Evolutionary conservation across 129 eudicot species (phyloP).

Genomic region (Artemisia argyi): DNA sequence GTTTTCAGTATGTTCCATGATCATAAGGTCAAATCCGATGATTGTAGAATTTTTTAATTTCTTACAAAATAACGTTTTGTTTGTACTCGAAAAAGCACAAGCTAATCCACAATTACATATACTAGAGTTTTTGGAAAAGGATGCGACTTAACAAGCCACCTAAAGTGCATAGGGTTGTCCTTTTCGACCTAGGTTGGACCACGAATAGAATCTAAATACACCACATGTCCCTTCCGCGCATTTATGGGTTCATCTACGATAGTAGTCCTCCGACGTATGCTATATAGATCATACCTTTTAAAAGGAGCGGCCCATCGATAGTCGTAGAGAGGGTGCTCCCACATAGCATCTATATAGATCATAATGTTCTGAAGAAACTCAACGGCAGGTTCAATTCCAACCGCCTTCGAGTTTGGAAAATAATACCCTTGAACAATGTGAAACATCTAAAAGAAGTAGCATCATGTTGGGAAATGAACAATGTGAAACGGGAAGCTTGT

Average conservation of each 20-base stretch:
- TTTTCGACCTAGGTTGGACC: constrained; percentile 8
- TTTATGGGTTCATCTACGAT: background rate
- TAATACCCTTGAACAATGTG: background rate
- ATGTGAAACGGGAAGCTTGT: constrained; percentile 1
- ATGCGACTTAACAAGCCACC: background rate
- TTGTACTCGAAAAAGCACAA: background rate
- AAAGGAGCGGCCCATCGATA: constrained; percentile 1
- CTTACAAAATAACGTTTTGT: background rate
- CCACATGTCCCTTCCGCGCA: background rate
- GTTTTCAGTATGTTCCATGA: background rate
- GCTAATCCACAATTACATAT: background rate
- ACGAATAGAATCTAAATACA: background rate
- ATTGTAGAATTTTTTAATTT: too few species aligned
- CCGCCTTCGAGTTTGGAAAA: background rate
- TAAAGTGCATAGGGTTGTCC: background rate
- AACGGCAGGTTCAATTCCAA: background rate
- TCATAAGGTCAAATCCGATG: too few species aligned
- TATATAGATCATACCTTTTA: constrained; percentile 9
- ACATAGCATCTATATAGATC: background rate
- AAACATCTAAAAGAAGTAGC: background rate
- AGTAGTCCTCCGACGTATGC: background rate
- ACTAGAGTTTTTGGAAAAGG: background rate
- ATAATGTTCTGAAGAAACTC: background rate
- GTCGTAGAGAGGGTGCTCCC: background rate
- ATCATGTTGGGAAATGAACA: constrained; percentile 15